Base-by-base conservation (phyloP, 2,329 filamentous ascomycete genomes). In the Sarocladium brachiariae region DNA sequence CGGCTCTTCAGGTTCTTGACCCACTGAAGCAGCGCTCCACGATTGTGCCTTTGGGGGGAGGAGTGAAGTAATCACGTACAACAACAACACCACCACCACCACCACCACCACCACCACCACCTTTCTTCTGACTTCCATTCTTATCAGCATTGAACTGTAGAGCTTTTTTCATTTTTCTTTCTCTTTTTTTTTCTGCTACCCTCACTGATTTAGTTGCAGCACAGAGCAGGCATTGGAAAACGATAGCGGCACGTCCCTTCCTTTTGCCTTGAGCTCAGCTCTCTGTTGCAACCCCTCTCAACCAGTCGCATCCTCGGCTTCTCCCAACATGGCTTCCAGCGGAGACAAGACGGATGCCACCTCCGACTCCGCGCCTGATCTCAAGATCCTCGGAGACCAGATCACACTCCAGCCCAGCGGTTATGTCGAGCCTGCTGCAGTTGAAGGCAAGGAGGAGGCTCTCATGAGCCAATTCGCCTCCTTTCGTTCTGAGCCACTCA, bases 381-480 rank as follows among this genome's bases (percentile, higher is more conserved):
- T 91, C 50, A 83, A 89, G 65, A 89, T 91, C 57, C 72, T 89
- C 9, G 86, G 86, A 56, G 81, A 87, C 61, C 74, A 84, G 60
- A 80, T 90, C 58, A 89, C 83, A 2, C 78, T 91, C 34, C 86
- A 89, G 62, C 86, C 86, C 8, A 82, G 82, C 57, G 85, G 84
- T 53, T 87, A 79, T 61, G 73, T 84, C 52, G 78, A 81, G 62
- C 70, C 75, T 23, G 64, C 73, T 53, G 63, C 74, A 54, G 74
- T 71, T 38, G 80, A 75, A 49, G 67, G 59, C 38, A 78, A 78
- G 54, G 86, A 90, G 59, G 78, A 84, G 62, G 83, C 83, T 18
- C 71, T 91, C 58, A 83, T 92, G 71, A 83, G 86, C 65, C 83
- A 91, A 63, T 93, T 93, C 77, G 87, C 88, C 46, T 86, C 90